Conservation (phyloP, 2,329 filamentous ascomycete species). For the Phaeosphaeria sp. region DNA sequence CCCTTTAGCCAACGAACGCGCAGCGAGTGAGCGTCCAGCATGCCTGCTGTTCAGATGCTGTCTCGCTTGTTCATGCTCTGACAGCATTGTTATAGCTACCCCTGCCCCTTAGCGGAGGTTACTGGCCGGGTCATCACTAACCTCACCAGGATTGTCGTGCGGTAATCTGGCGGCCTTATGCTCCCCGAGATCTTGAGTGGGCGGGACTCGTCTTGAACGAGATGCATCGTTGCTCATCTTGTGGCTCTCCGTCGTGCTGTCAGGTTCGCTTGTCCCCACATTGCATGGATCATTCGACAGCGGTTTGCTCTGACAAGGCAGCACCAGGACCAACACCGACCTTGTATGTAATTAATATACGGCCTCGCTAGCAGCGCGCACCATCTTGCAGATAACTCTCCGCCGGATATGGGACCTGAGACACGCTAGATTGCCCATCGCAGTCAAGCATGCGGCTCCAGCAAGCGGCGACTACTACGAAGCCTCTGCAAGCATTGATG, state of each 20-base stretch:
- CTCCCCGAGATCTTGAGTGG: constrained; percentile 12
- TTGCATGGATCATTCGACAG: constrained; percentile 11
- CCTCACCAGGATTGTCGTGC: constrained; percentile 19
- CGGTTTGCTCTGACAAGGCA: constrained; percentile 25
- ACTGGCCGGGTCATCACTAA: constrained; percentile 29
- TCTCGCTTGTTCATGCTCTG: constrained; percentile 23
- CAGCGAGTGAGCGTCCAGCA: constrained; percentile 11
- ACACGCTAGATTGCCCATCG: constrained; percentile 26
- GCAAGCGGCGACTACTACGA: constrained; percentile 2
- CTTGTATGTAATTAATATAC: constrained; percentile 40
- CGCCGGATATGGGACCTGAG: constrained; percentile 15
- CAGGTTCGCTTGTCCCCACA: neutral
- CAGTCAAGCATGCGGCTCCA: constrained; percentile 11
- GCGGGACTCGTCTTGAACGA: constrained; percentile 1
- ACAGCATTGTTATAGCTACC: constrained; percentile 36
- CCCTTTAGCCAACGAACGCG: constrained; percentile 34
- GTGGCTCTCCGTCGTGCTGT: neutral
- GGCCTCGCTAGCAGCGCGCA: constrained; percentile 14
- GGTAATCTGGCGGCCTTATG: constrained; percentile 34
- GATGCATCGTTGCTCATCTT: constrained; percentile 7
- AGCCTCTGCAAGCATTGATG: constrained; percentile 4
- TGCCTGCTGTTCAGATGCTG: constrained; percentile 14
- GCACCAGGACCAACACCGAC: constrained; percentile 29
- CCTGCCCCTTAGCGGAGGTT: constrained; percentile 28
- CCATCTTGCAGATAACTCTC: constrained; percentile 11